Evolutionary conservation across 2,329 filamentous ascomycete species (phyloP).

Genomic region (Trichophyton verrucosum): DNA sequence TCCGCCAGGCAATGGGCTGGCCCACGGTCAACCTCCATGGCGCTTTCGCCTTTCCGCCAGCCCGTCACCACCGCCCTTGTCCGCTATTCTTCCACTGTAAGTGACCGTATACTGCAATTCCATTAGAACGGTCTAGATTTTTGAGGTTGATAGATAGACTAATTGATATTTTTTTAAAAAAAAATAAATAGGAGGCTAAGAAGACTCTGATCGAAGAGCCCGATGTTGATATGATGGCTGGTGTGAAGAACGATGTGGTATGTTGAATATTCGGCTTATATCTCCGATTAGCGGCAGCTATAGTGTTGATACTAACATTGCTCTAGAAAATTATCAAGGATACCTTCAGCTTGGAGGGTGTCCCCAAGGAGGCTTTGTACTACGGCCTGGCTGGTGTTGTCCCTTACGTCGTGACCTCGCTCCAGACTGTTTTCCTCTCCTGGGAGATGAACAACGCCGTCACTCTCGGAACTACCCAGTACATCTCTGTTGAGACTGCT

Average conservation of each 20-base stretch:
- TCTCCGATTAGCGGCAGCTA: neutral
- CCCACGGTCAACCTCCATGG: constrained; percentile 26
- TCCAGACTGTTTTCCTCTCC: constrained; percentile 68
- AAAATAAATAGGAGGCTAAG: neutral
- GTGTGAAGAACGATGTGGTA: constrained; percentile 48
- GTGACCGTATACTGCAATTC: neutral
- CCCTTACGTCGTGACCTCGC: constrained; percentile 73
- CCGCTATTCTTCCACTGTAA: constrained; percentile 33
- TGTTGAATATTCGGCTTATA: constrained; percentile 16
- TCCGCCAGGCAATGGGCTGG: constrained; percentile 28
- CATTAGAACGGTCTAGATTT: neutral
- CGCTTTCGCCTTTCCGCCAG: constrained; percentile 31
- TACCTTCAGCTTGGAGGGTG: constrained; percentile 51
- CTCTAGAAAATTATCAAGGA: constrained; percentile 52
- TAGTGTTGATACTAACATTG: neutral
- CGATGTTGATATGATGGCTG: constrained; percentile 40
- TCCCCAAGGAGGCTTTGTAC: constrained; percentile 55
- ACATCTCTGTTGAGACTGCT: constrained; percentile 60
- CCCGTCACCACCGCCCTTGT: constrained; percentile 38
- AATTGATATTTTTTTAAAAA: neutral
- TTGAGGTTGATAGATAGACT: neutral
- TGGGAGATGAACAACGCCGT: constrained; percentile 66
- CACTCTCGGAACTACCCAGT: constrained; percentile 46
- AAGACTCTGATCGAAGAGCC: constrained; percentile 19
- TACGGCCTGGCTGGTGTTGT: constrained; percentile 67